These are phyloP conservation scores for Nannizziopsis barbatae DNA, from an alignment of 2,329 filamentous ascomycete genomes.

Conservation along the genomic window DNA sequence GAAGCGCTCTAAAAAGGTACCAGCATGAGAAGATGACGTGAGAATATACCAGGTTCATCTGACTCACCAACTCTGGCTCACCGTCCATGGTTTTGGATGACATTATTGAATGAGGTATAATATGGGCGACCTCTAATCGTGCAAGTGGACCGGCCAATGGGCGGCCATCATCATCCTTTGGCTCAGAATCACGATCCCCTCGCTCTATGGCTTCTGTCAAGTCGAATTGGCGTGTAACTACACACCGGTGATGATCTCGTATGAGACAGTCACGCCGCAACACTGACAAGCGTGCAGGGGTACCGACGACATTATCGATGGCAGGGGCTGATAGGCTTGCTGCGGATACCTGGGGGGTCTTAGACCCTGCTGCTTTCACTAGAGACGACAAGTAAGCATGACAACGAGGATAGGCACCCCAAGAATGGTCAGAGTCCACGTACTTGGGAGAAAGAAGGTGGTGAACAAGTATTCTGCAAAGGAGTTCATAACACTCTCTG, in stretches of 20 bases:
- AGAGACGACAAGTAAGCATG: slow-evolving; percentile 1
- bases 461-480: slow-evolving; percentile 16
- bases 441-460: slow-evolving; percentile 18
- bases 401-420: not conserved
- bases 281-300: slow-evolving; percentile 1
- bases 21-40: slow-evolving; percentile 5
- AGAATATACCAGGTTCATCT: slow-evolving; percentile 7
- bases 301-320: slow-evolving; percentile 4
- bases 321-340: slow-evolving; percentile 12
- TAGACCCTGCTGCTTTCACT: slow-evolving; percentile 16
- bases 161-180: slow-evolving; percentile 16
- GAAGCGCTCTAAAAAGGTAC: slow-evolving; percentile 18
- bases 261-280: slow-evolving; percentile 14
- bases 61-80: slow-evolving; percentile 11
- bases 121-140: slow-evolving; percentile 18
- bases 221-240: slow-evolving; percentile 17
- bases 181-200: slow-evolving; percentile 11
- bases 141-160: slow-evolving; percentile 12
- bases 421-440: slow-evolving; percentile 2
- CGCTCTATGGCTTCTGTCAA: slow-evolving; percentile 15
- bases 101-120: slow-evolving; percentile 17
- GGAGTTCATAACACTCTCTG: slow-evolving; percentile 8
- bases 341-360: slow-evolving; percentile 16
- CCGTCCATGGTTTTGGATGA: not conserved
- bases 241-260: slow-evolving; percentile 17